phyloP scores from a whole-genome alignment of 108 stramenopile species.

The Nannochloropsis gaditana region DNA sequence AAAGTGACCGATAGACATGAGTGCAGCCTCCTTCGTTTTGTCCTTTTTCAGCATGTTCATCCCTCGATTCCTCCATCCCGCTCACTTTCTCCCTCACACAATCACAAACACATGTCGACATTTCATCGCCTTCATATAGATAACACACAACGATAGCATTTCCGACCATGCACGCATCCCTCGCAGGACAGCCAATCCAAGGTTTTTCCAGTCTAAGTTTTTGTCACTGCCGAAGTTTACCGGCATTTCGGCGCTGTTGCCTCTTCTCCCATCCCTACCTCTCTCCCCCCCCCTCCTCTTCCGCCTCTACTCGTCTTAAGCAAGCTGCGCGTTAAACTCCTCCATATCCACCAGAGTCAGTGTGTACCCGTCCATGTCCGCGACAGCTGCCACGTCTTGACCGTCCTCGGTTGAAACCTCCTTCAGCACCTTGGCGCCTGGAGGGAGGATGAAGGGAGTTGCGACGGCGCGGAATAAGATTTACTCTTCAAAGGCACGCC shows the following conservation, averaged over 20 bases:
- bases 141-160: not conserved
- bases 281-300: too few relatives aligned
- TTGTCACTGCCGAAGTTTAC: too few relatives aligned
- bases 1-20: too few relatives aligned
- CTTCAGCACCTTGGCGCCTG: not conserved
- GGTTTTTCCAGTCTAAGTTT: too few relatives aligned
- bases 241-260: too few relatives aligned
- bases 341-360: conserved; percentile 3
- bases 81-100: not conserved
- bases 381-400: not conserved
- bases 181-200: not conserved
- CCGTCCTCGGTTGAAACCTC: not conserved
- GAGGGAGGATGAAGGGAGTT: not conserved
- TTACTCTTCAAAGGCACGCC: too few relatives aligned
- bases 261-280: not conserved
- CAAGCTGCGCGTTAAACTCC: not conserved
- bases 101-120: not conserved
- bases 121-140: not conserved
- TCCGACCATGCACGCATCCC: not conserved
- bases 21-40: too few relatives aligned
- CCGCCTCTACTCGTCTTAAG: not conserved
- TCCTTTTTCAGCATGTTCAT: too few relatives aligned
- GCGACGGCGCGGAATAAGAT: too few relatives aligned
- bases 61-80: not conserved
- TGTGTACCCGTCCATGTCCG: not conserved